phyloP scores from a whole-genome alignment of 257 asterid species.

The Apocynum venetum region DNA sequence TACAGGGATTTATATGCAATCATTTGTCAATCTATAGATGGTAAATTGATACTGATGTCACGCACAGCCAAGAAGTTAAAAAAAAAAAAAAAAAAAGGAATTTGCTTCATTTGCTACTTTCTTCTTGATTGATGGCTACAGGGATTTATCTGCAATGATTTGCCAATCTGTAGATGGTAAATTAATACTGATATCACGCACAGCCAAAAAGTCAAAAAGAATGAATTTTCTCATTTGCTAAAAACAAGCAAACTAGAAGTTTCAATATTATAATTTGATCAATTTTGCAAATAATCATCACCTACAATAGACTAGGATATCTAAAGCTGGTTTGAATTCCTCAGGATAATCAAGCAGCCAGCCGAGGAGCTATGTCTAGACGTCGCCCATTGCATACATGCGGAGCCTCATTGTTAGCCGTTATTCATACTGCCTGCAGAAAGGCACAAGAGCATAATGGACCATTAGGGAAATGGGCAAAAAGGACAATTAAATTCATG shows the following conservation, averaged over 20 bases:
- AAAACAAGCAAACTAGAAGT: background rate
- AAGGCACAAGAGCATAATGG: constrained; percentile 35
- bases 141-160: background rate
- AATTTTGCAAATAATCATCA: no score
- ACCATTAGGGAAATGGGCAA: constrained; percentile 38
- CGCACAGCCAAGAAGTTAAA: background rate
- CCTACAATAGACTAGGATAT: no score
- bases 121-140: background rate
- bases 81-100: no score
- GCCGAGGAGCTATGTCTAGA: constrained; percentile 25
- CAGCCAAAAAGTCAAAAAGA: background rate
- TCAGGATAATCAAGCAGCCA: constrained; percentile 19
- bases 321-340: background rate
- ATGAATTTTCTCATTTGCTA: no score
- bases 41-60: background rate
- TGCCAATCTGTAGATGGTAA: background rate
- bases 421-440: constrained; percentile 31
- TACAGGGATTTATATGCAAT: background rate
- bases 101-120: background rate
- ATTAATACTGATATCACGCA: background rate
- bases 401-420: constrained; percentile 39
- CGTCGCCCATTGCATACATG: constrained; percentile 57
- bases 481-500: constrained; percentile 7
- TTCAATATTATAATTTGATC: no score
- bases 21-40: background rate